phyloP scores from a whole-genome alignment of 768 basidiomycete genomes.

The Mycena galericulata region DNA sequence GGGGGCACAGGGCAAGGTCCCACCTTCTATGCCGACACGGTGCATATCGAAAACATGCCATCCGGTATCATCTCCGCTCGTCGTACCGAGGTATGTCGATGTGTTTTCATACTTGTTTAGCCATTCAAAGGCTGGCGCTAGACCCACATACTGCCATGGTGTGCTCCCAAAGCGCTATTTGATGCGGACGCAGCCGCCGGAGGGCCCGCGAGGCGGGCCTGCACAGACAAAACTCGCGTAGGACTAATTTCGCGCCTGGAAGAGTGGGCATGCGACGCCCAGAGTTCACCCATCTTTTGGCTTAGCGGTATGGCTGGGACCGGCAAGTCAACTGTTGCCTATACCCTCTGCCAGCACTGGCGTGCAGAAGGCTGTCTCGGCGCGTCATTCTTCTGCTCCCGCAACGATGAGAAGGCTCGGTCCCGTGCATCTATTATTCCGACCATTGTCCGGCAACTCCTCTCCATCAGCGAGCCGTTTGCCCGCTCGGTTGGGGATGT shows the following conservation, averaged over 20 bases:
- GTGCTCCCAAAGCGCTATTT: slow-evolving; percentile 10
- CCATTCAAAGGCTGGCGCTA: too few species aligned
- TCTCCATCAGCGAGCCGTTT: neutral
- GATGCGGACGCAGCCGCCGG: neutral
- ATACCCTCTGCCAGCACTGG: slow-evolving; percentile 8
- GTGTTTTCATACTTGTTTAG: slow-evolving; percentile 14
- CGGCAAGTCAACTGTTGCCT: neutral
- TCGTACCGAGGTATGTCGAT: neutral
- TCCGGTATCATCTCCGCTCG: too few species aligned
- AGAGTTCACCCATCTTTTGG: slow-evolving; percentile 2
- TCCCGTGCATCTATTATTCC: neutral
- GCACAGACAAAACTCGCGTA: neutral
- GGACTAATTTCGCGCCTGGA: neutral
- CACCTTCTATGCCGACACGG: neutral
- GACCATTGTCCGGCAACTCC: neutral
- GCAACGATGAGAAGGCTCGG: neutral
- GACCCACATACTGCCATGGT: too few species aligned
- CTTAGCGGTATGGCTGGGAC: slow-evolving; percentile 13
- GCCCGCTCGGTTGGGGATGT: neutral
- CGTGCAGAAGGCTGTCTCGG: slow-evolving; percentile 1
- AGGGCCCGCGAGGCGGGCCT: neutral
- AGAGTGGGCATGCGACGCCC: neutral
- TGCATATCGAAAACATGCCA: slow-evolving; percentile 9
- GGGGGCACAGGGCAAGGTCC: neutral
- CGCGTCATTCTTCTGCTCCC: neutral